Evolutionary conservation across 352 stramenopile genomes (phyloP), one percentile per base, ranked within the genome.

Genomic region (Phytophthora nicotianae): DNA sequence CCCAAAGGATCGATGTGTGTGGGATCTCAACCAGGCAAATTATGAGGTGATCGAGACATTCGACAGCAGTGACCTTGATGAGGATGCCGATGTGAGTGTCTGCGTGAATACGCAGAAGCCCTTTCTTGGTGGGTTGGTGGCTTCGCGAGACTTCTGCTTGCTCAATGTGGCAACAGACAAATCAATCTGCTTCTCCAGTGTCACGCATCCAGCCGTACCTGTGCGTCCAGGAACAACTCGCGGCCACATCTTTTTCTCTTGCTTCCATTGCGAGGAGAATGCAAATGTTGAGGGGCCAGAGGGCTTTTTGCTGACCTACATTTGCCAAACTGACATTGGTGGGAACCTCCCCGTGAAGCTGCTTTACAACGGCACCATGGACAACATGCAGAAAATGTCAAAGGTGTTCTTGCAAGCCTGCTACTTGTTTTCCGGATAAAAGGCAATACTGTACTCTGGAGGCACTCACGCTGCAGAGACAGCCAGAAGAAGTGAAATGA

Each of bases 341-440:
- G 75, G 77, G 32, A 79, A 64, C 42, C 57, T 89, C 27, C 77
- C 80, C 0, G 50, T 67, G 9, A 79, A 76, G 21, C 64, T 89
- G 24, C 66, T 85, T 16, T 80, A 86, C 61, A 88, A 71, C 50
- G 80, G 77, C 38, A 82, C 72, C 37, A 72, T 83, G 24, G 79
- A 89, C 74, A 86, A 72, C 57, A 79, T 88, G 73, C 66, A 77
- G 38, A 88, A 86, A 53, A 75, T 86, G 60, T 67, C 81, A 27
- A 83, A 80, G 47, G 65, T 77, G 20, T 85, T 84, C 56, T 64
- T 69, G 19, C 60, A 81, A 11, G 74, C 74, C 8, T 58, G 72
- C 17, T 71, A 74, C 51, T 50, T 79, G 24, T 84, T 85, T 46
- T 50, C 27, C 19, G 71, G 20, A 57, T 61, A 49, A 69, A 52